Evolutionary conservation across 2,329 filamentous ascomycete genomes (phyloP), one percentile per base, ranked within the genome.

Genomic region (Cadophora gregata): DNA sequence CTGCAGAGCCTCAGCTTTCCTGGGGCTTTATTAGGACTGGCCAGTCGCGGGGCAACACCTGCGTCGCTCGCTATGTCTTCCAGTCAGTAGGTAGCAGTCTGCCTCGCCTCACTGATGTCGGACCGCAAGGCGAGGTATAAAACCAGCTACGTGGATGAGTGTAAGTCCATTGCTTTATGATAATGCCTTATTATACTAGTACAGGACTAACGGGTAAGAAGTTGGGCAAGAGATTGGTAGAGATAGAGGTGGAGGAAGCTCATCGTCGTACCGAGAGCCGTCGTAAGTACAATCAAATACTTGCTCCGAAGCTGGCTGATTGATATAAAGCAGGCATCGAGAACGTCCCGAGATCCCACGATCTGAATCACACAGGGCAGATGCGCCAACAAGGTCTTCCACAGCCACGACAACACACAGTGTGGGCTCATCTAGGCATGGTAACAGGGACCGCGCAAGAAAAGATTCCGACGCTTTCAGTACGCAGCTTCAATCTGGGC

Each of bases 1-100:
- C n/a, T 45, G 58, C 50, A 67, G 67, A 69, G 67, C 67, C 67
- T 59, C 67, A 64, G 60, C 53, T 51, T 31, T 38, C 33, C 51
- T 42, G 38, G 31, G 33, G 21, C 36, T 24, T 31, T 33, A 62
- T 56, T 53, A 64, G 50, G 36, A 38, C 36, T 56, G 16, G 9
- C 31, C 48, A 53, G 25, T 65, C 63, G 58, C 63, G 27, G 59
- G 48, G 48, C 50, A 56, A 45, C n/a, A n/a, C 36, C 36, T 38
- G 47, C 36, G 33, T 55, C 58, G 21, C 47, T 42, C 50, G 53
- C 50, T 48, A 47, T 59, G 42, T 33, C 25, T 27, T 45, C 53
- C 19, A 48, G 56, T 45, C 29, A 60, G 48, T 51, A 10, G 12
- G 48, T 19, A 25, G 27, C 47, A 36, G 31, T 62, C 59, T 53